phyloP scores from a whole-genome alignment of 352 stramenopile genomes.

The Phytophthora pluvialis region DNA sequence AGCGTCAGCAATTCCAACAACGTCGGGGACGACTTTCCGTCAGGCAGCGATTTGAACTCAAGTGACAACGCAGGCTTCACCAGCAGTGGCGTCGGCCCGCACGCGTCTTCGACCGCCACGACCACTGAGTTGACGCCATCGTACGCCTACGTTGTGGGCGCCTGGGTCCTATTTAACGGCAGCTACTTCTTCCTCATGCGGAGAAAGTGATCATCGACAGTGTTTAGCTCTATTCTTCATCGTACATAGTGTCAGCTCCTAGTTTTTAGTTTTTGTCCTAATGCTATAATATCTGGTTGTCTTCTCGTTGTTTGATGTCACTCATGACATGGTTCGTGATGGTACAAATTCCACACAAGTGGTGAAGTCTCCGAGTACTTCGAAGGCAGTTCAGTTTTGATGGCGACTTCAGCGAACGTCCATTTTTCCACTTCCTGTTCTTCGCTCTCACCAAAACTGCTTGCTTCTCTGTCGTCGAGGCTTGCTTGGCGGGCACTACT shows the following conservation, averaged over 20 bases:
- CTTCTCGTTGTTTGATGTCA: not conserved
- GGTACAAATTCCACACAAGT: conserved; percentile 1
- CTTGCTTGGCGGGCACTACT: conserved; percentile 21
- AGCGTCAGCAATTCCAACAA: conserved; percentile 22
- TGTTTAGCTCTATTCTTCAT: conserved; percentile 33
- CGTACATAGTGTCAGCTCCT: conserved; percentile 30
- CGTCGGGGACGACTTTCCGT: conserved; percentile 13
- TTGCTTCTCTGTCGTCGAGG: conserved; percentile 19
- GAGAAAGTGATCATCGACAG: conserved; percentile 41
- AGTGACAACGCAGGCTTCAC: conserved; percentile 34
- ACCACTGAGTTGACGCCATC: conserved; percentile 43
- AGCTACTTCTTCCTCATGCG: conserved; percentile 58
- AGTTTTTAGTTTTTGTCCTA: conserved; percentile 34
- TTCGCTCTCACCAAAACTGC: conserved; percentile 23
- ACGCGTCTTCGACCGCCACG: conserved; percentile 37
- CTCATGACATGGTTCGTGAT: not conserved
- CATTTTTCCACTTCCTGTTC: conserved; percentile 23
- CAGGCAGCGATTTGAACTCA: conserved; percentile 25
- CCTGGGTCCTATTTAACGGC: conserved; percentile 56
- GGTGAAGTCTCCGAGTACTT: too few relatives aligned
- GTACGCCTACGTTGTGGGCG: conserved; percentile 45
- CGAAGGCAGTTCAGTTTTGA: conserved; percentile 3
- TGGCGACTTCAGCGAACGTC: conserved; percentile 16
- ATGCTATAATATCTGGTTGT: conserved; percentile 32
- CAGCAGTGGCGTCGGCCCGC: conserved; percentile 25